These are phyloP conservation scores for Leishmania aethiopica DNA, from an alignment of 208 protist species.

Conservation along the genomic window DNA sequence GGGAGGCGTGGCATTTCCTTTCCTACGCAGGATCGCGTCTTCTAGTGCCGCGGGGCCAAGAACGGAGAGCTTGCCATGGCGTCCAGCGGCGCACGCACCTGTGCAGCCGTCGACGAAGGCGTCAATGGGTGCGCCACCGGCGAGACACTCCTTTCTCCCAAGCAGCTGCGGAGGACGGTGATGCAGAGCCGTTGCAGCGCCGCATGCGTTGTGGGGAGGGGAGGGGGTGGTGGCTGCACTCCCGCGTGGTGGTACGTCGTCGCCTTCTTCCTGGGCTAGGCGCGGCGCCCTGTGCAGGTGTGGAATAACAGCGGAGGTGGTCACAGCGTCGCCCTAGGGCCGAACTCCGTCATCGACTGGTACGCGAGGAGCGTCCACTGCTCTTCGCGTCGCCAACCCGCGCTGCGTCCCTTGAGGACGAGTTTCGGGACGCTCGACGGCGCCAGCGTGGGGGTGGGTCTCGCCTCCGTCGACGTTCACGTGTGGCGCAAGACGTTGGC, in stretches of 20 bases:
- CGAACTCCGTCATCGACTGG: background rate
- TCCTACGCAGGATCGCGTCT: background rate
- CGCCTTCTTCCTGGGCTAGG: background rate
- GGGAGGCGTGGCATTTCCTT: background rate
- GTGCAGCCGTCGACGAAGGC: background rate
- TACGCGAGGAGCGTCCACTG: background rate
- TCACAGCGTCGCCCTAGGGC: background rate
- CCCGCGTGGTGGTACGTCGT: background rate
- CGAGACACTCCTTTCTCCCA: too few relatives aligned
- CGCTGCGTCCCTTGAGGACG: background rate
- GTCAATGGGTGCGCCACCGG: too few relatives aligned
- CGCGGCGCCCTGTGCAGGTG: background rate
- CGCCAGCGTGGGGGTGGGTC: slow-evolving; percentile 12
- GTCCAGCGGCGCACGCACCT: background rate
- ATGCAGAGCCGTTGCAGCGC: too few relatives aligned
- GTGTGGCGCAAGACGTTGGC: slow-evolving; percentile 39
- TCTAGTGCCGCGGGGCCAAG: background rate
- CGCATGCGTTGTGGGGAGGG: background rate
- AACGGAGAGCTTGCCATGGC: background rate
- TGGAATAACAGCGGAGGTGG: background rate
- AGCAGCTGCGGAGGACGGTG: too few relatives aligned
- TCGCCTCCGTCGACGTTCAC: slow-evolving; percentile 39
- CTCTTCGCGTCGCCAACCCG: background rate
- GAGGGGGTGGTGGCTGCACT: too few relatives aligned
- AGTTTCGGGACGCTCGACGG: slow-evolving; percentile 31